Base-by-base conservation (phyloP, 208 protist species). In the Endotrypanum monterogeii region DNA sequence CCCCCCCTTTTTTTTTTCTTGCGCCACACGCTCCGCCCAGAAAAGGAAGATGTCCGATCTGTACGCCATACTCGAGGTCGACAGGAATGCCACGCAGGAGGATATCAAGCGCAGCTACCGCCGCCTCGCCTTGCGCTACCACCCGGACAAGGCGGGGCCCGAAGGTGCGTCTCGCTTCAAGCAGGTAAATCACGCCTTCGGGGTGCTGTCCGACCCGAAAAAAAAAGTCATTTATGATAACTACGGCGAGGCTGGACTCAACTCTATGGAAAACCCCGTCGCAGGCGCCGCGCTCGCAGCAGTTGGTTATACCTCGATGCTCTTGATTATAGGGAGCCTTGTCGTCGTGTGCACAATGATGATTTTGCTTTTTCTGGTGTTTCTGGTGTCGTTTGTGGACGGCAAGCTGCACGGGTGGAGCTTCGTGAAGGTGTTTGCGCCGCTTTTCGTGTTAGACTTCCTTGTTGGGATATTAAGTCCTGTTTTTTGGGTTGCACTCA, bases 131-230 rank as follows among this genome's bases (percentile, higher is more conserved):
- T 77, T 94, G 46, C 74, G 83, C 60, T 88, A 92, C 62, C 96
- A 98, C 73, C 96, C 93, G 5, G 94, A 97, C 80, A 98, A 96
- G 80, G 84, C 89, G 1, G 88, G 89, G 16, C 78, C 85, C 3
- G 76, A 75, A 3, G 91, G 93, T 18, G 77, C 75, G 18, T 94
- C 89, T 37, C 79, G 83, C 58, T 98, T 98, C 74, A 83, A 91
- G 51, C 55, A 87, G 46, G 89, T 99, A 44, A 93, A 87, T 65
- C 77, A 86, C 25, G 98, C 99, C 23, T 99, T 99, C 80, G 96
- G 99, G 57, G 91, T 99, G 20, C 89, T 99, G 0, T 89, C 79
- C 23, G 93, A 99, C 74, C 67, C 73, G 39, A 55, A 85, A 51
- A 90, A 89, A 74, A 73, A 83, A 20, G 39, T 51, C 6, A 84